These are phyloP conservation scores for Xerocomellus intermedius DNA, from an alignment of 768 basidiomycete genomes.

Conservation along the genomic window DNA sequence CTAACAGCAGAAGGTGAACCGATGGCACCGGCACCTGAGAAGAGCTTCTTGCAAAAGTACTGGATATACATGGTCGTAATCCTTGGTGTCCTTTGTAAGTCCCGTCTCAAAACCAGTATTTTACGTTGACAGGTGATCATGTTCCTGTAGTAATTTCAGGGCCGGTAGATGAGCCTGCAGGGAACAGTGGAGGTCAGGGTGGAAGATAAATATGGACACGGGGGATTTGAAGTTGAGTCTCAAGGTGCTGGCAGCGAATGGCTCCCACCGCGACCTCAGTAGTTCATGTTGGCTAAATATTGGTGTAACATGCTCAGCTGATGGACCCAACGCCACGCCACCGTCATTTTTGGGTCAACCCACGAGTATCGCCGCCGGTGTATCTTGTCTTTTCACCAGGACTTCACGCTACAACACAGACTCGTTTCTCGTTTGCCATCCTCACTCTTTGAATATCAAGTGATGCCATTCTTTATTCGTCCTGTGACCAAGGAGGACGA, in stretches of 20 bases:
- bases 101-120: background rate
- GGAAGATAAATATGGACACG: slow-evolving; percentile 19
- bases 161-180: slow-evolving; percentile 28
- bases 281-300: slow-evolving; percentile 19
- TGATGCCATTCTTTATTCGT: slow-evolving; percentile 50
- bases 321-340: background rate
- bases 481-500: slow-evolving; percentile 53
- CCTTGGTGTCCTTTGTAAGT: slow-evolving; percentile 59
- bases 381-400: background rate
- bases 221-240: background rate
- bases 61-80: slow-evolving; percentile 78
- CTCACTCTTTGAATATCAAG: background rate
- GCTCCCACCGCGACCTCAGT: background rate
- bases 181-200: slow-evolving; percentile 19
- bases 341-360: background rate
- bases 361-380: background rate
- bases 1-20: slow-evolving; percentile 65
- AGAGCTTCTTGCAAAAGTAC: slow-evolving; percentile 84
- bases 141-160: slow-evolving; percentile 28
- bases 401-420: background rate
- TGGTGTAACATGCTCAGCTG: slow-evolving; percentile 14
- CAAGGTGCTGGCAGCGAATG: background rate
- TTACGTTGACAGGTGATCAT: background rate
- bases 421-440: background rate
- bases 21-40: slow-evolving; percentile 60